Base-by-base conservation (phyloP, 257 asterid genomes). In the Nicotiana noctiflora region DNA sequence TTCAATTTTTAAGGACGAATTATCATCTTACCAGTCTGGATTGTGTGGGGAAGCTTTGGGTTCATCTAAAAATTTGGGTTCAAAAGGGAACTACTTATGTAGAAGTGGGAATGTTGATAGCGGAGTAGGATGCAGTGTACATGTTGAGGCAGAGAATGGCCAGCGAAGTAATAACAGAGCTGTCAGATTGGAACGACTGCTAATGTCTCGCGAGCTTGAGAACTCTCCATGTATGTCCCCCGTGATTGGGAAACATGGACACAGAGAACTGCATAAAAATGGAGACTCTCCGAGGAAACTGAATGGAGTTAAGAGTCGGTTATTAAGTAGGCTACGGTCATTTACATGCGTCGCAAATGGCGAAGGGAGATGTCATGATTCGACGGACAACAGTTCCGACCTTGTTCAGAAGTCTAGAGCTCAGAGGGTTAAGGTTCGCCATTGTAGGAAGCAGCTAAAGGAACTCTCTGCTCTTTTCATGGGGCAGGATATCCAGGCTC, bases 401-500 rank as follows among this genome's bases (percentile, higher is more conserved):
- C 85, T 51, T 56, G 63, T 79, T 76, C 89, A 37, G 37, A 84
- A 86, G 68, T 74, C 83, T 55, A 89, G 79, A 85, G 83, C 82
- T 51, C 88, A 80, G 51, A 91, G 94, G 68, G 92, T 95, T 29
- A 89, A 82, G 79, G 98, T 93, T 82, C 90, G 90, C 46, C 91
- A 89, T 29, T 76, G 81, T 70, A 80, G 82, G 82, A 92, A 86
- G 86, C 89, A 80, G 74, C 76, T 83, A 81, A 95, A 93, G 90
- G 97, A 95, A 81, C 88, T 95, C 62, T 93, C 99, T 14, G 99
- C 93, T 55, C 91, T 95, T 59, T 93, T 90, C 87, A 83, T 75
- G 18, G 97, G 92, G 59, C 98, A 93, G 77, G 89, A 92, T 83
- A 89, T 95, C 79, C 94, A 85, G 84, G 99, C 98, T 19, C 99